These are phyloP conservation scores for Monotropa hypopitys DNA, from an alignment of 179 eudicot genomes.

Conservation along the genomic window DNA sequence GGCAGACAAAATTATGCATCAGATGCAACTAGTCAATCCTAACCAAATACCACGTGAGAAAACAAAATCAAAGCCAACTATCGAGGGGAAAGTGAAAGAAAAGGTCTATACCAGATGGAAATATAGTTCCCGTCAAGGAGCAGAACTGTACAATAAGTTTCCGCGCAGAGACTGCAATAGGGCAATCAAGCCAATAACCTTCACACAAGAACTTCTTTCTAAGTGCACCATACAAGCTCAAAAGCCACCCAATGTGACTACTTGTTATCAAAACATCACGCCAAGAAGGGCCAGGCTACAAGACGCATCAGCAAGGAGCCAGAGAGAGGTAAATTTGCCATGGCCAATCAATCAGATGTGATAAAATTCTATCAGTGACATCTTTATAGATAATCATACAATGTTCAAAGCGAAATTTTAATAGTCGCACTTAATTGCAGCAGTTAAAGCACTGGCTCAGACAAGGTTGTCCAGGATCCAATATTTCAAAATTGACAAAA, in stretches of 20 bases:
- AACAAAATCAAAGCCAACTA: slow-evolving; percentile 6
- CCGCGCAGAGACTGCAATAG: slow-evolving; percentile 89
- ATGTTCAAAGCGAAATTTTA: background rate
- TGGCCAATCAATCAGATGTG: slow-evolving; percentile 1
- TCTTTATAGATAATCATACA: background rate
- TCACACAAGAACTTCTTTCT: slow-evolving; percentile 64
- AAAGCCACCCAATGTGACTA: slow-evolving; percentile 79
- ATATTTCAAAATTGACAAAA: background rate
- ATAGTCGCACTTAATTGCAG: background rate
- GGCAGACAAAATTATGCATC: background rate
- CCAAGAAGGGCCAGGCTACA: slow-evolving; percentile 92
- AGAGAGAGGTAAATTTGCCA: slow-evolving; percentile 5
- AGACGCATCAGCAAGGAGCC: slow-evolving; percentile 10
- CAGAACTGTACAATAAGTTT: slow-evolving; percentile 82
- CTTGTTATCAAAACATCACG: slow-evolving; percentile 59
- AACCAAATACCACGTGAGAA: background rate
- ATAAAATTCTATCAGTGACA: background rate
- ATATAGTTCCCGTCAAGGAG: slow-evolving; percentile 72
- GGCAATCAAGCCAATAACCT: slow-evolving; percentile 92
- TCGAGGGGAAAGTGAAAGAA: slow-evolving; percentile 1
- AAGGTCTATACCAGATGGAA: slow-evolving; percentile 55
- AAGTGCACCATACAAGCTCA: slow-evolving; percentile 66
- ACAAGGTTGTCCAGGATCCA: background rate
- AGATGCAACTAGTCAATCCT: background rate
- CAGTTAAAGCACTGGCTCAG: background rate